Conservation (phyloP, 306 rosid species). For the Astragalus glycyphyllos region DNA sequence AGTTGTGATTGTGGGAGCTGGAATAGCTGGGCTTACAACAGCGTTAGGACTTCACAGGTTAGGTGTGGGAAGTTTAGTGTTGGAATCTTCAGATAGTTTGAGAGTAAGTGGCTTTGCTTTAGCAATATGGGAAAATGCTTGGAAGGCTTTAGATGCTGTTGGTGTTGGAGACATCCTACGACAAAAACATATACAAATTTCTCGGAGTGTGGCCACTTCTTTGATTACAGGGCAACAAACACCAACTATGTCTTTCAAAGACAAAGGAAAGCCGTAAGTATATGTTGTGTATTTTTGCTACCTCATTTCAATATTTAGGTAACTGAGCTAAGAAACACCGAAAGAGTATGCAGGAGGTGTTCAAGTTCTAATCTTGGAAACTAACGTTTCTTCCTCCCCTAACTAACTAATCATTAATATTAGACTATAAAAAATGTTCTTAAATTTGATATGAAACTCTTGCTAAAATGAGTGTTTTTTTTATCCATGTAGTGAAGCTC, state of each 20-base stretch:
- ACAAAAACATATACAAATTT: conserved; percentile 48
- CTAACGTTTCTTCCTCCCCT: too few relatives aligned
- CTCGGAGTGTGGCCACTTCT: conserved; percentile 55
- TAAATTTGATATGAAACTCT: conserved; percentile 1
- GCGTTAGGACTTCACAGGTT: conserved; percentile 71
- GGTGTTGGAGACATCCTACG: conserved; percentile 67
- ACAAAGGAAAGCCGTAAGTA: conserved; percentile 59
- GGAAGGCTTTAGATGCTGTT: conserved; percentile 81
- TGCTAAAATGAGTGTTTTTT: background rate
- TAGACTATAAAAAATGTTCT: background rate
- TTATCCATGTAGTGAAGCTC: conserved; percentile 50
- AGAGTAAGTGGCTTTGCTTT: conserved; percentile 74
- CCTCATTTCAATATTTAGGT: too few relatives aligned
- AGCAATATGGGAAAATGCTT: conserved; percentile 67
- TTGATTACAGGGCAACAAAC: conserved; percentile 56
- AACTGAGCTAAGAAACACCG: too few relatives aligned
- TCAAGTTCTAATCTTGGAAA: too few relatives aligned
- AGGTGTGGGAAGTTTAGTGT: conserved; percentile 68
- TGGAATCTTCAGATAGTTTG: conserved; percentile 65
- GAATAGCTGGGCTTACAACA: conserved; percentile 76
- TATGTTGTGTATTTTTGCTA: too few relatives aligned
- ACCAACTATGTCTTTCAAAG: conserved; percentile 39
- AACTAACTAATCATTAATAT: too few relatives aligned
- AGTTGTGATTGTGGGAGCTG: conserved; percentile 86
- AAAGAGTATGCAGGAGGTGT: too few relatives aligned